Percentiles rank a stretch among this genome's conserved stretches.
These are phyloP conservation scores for Zizania palustris DNA, from an alignment of 202 grass and related monocot genomes.

Conservation along the genomic window DNA sequence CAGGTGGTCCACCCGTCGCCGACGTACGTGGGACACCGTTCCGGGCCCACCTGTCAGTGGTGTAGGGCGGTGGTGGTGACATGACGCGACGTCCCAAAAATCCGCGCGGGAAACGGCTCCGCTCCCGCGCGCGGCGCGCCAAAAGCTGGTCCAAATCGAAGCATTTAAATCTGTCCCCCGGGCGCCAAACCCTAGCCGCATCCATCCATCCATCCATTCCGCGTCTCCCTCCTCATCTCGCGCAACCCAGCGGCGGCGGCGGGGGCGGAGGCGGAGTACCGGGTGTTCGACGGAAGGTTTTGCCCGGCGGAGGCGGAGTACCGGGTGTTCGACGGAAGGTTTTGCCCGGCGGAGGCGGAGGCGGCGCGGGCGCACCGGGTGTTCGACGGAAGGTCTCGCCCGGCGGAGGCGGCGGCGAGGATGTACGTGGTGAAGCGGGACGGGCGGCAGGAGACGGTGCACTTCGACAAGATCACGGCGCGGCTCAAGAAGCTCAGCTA, in stretches of 20 bases:
- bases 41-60: not conserved
- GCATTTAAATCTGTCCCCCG: slow-evolving; percentile 33
- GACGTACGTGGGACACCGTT: rapidly evolving
- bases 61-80: not conserved
- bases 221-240: not conserved
- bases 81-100: slow-evolving; percentile 27
- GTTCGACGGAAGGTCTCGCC: slow-evolving; percentile 60
- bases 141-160: slow-evolving; percentile 34
- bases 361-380: slow-evolving; percentile 16
- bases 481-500: slow-evolving; percentile 97
- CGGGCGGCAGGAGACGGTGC: slow-evolving; percentile 82
- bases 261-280: slow-evolving; percentile 4
- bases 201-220: not conserved
- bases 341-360: slow-evolving; percentile 13
- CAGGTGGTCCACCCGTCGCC: not conserved
- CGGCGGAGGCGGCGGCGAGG: not conserved
- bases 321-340: slow-evolving; percentile 58
- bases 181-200: slow-evolving; percentile 52
- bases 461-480: slow-evolving; percentile 99
- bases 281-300: slow-evolving; percentile 61
- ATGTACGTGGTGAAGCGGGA: slow-evolving; percentile 99
- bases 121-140: slow-evolving; percentile 49
- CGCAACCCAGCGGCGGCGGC: slow-evolving; percentile 14
- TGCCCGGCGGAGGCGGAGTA: not conserved
- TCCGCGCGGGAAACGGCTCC: slow-evolving; percentile 51